phyloP scores from a whole-genome alignment of 2,329 filamentous ascomycete species.

The Cordyceps militaris region DNA sequence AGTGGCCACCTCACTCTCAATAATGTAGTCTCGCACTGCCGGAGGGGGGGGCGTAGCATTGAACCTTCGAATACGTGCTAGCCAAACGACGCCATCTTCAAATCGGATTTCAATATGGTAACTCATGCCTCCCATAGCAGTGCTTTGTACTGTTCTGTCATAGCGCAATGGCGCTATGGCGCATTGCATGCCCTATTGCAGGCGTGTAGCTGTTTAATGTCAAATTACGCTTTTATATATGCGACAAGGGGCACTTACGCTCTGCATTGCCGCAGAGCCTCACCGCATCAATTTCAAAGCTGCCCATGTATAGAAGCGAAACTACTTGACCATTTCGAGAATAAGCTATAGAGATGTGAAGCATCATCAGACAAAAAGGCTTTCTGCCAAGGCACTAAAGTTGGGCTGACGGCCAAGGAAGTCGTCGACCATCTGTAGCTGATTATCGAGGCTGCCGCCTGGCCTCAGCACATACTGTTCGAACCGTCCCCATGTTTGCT shows the following conservation, averaged over 20 bases:
- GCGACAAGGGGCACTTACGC: too few species aligned
- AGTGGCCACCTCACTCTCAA: slow-evolving; percentile 35
- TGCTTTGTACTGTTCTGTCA: slow-evolving; percentile 25
- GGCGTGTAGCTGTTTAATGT: slow-evolving; percentile 27
- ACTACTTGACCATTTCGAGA: neutral
- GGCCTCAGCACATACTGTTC: neutral
- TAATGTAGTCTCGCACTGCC: slow-evolving; percentile 27
- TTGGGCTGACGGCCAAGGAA: neutral
- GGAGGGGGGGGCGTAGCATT: slow-evolving; percentile 34
- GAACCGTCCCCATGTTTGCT: neutral
- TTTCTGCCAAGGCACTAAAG: neutral
- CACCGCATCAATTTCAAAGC: too few species aligned
- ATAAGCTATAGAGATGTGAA: neutral
- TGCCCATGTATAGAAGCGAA: too few species aligned
- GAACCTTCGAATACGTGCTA: slow-evolving; percentile 33
- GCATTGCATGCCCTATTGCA: slow-evolving; percentile 30
- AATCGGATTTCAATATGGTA: slow-evolving; percentile 37
- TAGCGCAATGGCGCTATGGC: slow-evolving; percentile 30
- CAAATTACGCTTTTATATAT: too few species aligned
- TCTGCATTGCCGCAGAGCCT: too few species aligned
- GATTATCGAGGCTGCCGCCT: neutral
- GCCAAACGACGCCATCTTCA: slow-evolving; percentile 35
- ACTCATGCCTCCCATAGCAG: slow-evolving; percentile 39
- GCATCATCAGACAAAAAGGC: neutral
- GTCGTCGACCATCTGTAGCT: neutral